phyloP scores from a whole-genome alignment of 768 basidiomycete species.

The Chalciporus pseudorubinellus region DNA sequence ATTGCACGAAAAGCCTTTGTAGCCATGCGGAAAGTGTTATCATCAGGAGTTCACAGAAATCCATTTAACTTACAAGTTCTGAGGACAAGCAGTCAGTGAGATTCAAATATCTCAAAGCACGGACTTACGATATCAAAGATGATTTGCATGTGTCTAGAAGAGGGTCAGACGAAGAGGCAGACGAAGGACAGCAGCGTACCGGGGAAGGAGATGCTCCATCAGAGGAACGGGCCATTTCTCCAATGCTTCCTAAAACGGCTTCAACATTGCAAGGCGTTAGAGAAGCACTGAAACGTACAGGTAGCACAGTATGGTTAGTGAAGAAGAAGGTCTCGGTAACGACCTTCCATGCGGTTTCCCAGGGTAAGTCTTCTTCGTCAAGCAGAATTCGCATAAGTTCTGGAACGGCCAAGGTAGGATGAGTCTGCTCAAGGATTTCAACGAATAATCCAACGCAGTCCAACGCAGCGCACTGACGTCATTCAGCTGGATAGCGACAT shows the following conservation, averaged over 20 bases:
- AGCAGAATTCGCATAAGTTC: conserved; percentile 91
- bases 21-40: no score
- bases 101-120: neutral
- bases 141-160: conserved; percentile 78
- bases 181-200: conserved; percentile 36
- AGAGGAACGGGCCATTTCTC: conserved; percentile 94
- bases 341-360: conserved; percentile 86
- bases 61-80: conserved; percentile 39
- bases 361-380: conserved; percentile 87
- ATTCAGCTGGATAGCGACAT: conserved; percentile 92
- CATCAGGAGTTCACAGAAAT: no score
- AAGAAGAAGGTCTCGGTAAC: conserved; percentile 91
- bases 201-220: conserved; percentile 80
- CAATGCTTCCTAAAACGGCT: conserved; percentile 58
- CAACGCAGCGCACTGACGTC: conserved; percentile 51
- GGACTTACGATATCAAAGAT: conserved; percentile 81
- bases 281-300: conserved; percentile 45
- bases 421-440: conserved; percentile 55
- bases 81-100: conserved; percentile 21
- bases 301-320: conserved; percentile 93
- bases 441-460: neutral
- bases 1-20: conserved; percentile 58
- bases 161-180: neutral
- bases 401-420: conserved; percentile 92
- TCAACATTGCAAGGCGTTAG: neutral